Conservation (phyloP, 164 flowering plant species). For the Annona cherimola region DNA sequence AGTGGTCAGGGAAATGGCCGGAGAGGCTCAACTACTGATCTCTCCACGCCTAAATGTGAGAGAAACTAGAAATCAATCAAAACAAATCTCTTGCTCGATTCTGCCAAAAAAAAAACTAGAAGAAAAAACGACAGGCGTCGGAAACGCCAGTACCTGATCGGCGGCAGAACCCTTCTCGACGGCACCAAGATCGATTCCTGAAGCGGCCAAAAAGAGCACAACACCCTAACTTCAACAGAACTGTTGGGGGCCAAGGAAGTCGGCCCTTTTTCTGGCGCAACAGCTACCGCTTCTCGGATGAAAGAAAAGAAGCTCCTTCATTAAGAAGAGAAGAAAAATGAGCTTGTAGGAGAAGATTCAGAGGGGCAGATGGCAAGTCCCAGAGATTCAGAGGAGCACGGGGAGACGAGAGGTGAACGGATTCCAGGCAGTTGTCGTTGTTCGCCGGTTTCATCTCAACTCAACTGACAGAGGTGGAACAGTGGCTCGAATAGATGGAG, state of each 20-base stretch:
- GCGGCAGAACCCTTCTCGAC: conserved; percentile 57
- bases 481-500: too few relatives aligned
- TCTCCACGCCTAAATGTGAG: conserved; percentile 37
- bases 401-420: too few relatives aligned
- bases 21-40: conserved; percentile 8
- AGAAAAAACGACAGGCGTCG: neutral
- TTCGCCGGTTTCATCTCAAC: too few relatives aligned
- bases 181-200: conserved; percentile 29
- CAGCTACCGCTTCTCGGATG: too few relatives aligned
- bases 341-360: conserved; percentile 25
- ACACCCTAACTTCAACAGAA: too few relatives aligned
- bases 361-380: conserved; percentile 69
- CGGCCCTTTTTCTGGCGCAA: too few relatives aligned
- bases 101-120: too few relatives aligned
- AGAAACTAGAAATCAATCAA: conserved; percentile 36
- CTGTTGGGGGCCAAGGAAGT: too few relatives aligned
- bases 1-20: too few relatives aligned
- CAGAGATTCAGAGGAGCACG: conserved; percentile 34
- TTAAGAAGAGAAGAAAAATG: conserved; percentile 18
- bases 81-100: too few relatives aligned
- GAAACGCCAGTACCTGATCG: conserved; percentile 30
- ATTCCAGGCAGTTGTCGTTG: too few relatives aligned
- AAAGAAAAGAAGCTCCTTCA: conserved; percentile 19
- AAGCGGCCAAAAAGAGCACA: conserved; percentile 19
- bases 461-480: too few relatives aligned